phyloP scores from a whole-genome alignment of 1,139 yeast genomes.

The Taphrina populina region DNA sequence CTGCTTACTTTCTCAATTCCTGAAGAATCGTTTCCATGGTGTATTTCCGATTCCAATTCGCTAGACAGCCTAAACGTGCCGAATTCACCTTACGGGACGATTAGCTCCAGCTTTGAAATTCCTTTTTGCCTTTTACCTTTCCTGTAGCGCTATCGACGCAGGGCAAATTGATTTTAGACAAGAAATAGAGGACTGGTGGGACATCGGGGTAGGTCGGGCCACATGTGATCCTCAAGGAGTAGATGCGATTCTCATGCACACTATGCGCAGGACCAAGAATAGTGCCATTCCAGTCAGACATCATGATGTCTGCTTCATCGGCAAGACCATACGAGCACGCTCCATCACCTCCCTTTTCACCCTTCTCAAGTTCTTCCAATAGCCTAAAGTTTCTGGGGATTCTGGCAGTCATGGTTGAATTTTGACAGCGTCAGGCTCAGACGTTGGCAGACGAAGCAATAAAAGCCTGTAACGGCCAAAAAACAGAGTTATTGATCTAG shows the following conservation, averaged over 20 bases:
- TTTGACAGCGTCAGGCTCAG: neutral
- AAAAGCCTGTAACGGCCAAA: no score
- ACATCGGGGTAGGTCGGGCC: constrained; percentile 82
- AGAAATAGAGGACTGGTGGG: constrained; percentile 79
- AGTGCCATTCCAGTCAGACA: constrained; percentile 96
- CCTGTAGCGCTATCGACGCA: constrained; percentile 74
- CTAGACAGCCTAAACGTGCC: constrained; percentile 64
- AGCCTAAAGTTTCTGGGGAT: constrained; percentile 35
- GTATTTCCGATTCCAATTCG: constrained; percentile 81
- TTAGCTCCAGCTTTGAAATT: neutral
- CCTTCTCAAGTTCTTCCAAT: constrained; percentile 63
- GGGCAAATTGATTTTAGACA: constrained; percentile 83
- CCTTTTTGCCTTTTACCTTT: constrained; percentile 37
- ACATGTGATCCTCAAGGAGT: constrained; percentile 76
- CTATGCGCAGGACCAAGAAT: constrained; percentile 92
- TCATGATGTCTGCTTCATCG: constrained; percentile 82
- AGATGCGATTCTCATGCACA: constrained; percentile 84
- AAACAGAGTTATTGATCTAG: no score
- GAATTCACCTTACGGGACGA: constrained; percentile 54
- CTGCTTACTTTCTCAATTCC: constrained; percentile 65
- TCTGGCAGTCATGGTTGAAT: constrained; percentile 18
- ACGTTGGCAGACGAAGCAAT: no score
- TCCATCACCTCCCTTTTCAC: constrained; percentile 98
- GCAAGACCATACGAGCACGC: constrained; percentile 91
- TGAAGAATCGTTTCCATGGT: constrained; percentile 89